Evolutionary conservation across 805 yeast genomes (phyloP).

Genomic region (Ogataea parapolymorpha): DNA sequence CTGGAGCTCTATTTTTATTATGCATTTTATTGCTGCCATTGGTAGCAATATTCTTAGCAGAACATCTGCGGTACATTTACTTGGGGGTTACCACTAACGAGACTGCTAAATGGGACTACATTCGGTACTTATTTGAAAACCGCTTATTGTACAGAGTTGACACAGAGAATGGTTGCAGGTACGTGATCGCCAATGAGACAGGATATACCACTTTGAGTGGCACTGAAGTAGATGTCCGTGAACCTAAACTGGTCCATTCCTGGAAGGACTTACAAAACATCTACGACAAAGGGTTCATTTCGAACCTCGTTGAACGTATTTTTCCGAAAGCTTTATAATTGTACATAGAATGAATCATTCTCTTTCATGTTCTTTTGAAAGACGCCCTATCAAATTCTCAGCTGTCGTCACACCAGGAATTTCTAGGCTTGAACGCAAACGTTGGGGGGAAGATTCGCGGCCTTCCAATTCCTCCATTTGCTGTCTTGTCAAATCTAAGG

Average conservation of each 20-base stretch:
- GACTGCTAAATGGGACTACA: slow-evolving; percentile 49
- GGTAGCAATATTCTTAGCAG: slow-evolving; percentile 36
- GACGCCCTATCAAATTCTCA: slow-evolving; percentile 30
- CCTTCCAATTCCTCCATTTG: slow-evolving; percentile 21
- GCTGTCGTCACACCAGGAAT: slow-evolving; percentile 37
- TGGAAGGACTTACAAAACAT: slow-evolving; percentile 39
- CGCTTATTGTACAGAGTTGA: slow-evolving; percentile 29
- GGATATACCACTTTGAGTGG: slow-evolving; percentile 3
- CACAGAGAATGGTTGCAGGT: background rate
- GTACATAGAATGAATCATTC: slow-evolving; percentile 2
- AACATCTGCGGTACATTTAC: slow-evolving; percentile 46
- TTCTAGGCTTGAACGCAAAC: slow-evolving; percentile 37
- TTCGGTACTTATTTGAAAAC: slow-evolving; percentile 37
- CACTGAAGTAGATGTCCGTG: slow-evolving; percentile 2
- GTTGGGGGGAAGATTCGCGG: slow-evolving; percentile 23
- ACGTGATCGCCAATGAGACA: background rate
- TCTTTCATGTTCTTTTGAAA: slow-evolving; percentile 17
- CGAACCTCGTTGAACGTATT: slow-evolving; percentile 37
- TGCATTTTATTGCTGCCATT: slow-evolving; percentile 38
- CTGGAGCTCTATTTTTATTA: slow-evolving; percentile 41
- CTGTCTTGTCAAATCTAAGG: slow-evolving; percentile 27
- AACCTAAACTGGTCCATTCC: slow-evolving; percentile 11
- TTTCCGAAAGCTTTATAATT: slow-evolving; percentile 21
- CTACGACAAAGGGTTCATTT: slow-evolving; percentile 48
- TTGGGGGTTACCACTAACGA: slow-evolving; percentile 59